Base-by-base conservation (phyloP, 768 basidiomycete species). In the Astraeus odoratus region DNA sequence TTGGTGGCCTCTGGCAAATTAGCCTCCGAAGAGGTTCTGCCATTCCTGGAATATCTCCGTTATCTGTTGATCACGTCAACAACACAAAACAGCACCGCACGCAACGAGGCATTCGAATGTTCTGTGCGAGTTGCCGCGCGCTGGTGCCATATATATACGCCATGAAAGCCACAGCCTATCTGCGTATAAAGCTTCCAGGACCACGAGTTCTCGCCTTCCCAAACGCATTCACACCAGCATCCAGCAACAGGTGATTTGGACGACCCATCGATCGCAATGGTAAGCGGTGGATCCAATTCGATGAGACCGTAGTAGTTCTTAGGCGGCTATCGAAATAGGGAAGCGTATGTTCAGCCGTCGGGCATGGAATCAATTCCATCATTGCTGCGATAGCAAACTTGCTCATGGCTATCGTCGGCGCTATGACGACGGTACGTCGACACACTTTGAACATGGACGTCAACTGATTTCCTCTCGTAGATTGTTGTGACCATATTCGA, bases 401-500 rank as follows among this genome's bases (percentile, higher is more conserved):
- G 3, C 59, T 81, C 49, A 39, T 39, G 37, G 37, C 78, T 30
- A 80, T 85, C 47, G 69, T 85, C 37, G 53, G 69, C 47, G 77
- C 63, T 8, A 74, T 86, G 47, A 78, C 77, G 10, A 71, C 67
- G n/a, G 82, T 84, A 52, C 42, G 77, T 69, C 20, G 8, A 44
- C 8, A 25, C 16, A n/a, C 26, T 4, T 9, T 5, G 15, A 30
- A 2, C 24, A n/a, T 36, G 3, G 13, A 20, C 10, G 12, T 10
- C 26, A 16, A 8, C 27, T 27, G n/a, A n/a, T 23, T 22, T 18
- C 16, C 2, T 23, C 33, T 38, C 25, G 49, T 50, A 85, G 83
- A 65, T 84, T 31, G 69, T 83, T 37, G 77, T 81, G 8, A 76
- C 80, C 0, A 83, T 83, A 46, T 77, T 81, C 53, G 71, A 83